These are phyloP conservation scores for Pyrus pyrifolia DNA, from an alignment of 306 rosid genomes.

Conservation along the genomic window DNA sequence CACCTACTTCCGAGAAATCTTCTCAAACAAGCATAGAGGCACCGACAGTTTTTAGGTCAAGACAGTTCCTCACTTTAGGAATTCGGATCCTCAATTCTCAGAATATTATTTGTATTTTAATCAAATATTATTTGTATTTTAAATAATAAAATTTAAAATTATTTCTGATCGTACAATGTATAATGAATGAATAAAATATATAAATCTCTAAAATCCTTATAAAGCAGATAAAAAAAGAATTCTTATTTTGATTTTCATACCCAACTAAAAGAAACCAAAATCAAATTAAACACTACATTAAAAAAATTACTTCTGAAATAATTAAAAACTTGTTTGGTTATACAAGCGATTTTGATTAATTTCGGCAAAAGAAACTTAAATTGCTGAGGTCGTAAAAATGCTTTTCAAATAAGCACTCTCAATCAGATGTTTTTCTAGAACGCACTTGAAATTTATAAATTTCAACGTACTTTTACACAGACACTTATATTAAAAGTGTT, in stretches of 20 bases:
- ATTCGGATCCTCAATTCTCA: too few species aligned
- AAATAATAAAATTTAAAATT: too few species aligned
- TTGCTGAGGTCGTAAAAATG: too few species aligned
- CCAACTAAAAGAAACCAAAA: not conserved
- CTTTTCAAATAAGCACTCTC: too few species aligned
- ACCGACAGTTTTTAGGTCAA: slow-evolving; percentile 48
- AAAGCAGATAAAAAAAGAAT: rapidly evolving
- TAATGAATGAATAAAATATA: rapidly evolving
- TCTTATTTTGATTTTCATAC: not conserved
- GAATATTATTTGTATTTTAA: rapidly evolving
- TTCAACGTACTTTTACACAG: too few species aligned
- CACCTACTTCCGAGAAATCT: slow-evolving; percentile 5
- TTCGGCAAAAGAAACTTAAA: too few species aligned
- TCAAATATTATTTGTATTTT: rapidly evolving
- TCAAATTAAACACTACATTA: not conserved
- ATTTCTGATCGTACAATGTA: rapidly evolving
- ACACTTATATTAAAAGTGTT: too few species aligned
- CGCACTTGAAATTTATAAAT: too few species aligned
- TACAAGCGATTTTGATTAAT: too few species aligned
- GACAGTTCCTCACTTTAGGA: slow-evolving; percentile 8
- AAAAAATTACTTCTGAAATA: too few species aligned
- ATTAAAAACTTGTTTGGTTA: not conserved
- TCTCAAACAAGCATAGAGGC: slow-evolving; percentile 22
- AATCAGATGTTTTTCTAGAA: too few species aligned
- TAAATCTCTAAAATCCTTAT: rapidly evolving